These are phyloP conservation scores for Paralagenidium karlingii DNA, from an alignment of 352 stramenopile genomes.

Conservation along the genomic window DNA sequence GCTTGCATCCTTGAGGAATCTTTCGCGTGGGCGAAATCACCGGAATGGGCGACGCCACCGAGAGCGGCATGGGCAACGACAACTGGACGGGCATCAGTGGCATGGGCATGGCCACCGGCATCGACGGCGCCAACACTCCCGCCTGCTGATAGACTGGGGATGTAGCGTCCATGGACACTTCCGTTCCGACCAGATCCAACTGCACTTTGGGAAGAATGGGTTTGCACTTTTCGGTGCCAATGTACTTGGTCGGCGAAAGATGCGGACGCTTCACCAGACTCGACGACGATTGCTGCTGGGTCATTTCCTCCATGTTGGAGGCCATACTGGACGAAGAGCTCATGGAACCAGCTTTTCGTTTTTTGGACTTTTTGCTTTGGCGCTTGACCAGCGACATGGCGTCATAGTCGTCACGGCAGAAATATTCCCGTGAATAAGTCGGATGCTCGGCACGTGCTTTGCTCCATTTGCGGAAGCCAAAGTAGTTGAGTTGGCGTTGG, in stretches of 20 bases:
- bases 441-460: constrained; percentile 59
- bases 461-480: constrained; percentile 88
- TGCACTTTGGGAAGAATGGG: too few relatives aligned
- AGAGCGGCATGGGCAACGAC: constrained; percentile 4
- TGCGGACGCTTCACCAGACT: too few relatives aligned
- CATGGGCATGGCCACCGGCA: background rate
- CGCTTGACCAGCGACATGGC: constrained; percentile 78
- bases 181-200: too few relatives aligned
- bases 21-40: constrained; percentile 29
- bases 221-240: too few relatives aligned
- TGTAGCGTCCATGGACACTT: too few relatives aligned
- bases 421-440: constrained; percentile 74
- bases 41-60: constrained; percentile 9
- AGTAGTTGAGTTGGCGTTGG: constrained; percentile 93
- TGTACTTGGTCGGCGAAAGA: too few relatives aligned
- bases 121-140: background rate
- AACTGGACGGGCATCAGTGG: constrained; percentile 1
- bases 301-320: too few relatives aligned
- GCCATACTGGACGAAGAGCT: too few relatives aligned
- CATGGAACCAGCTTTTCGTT: too few relatives aligned
- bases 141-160: too few relatives aligned
- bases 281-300: too few relatives aligned
- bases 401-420: constrained; percentile 75
- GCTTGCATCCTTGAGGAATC: constrained; percentile 24
- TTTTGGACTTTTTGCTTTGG: constrained; percentile 76